Evolutionary conservation across 257 asterid genomes (phyloP).

Genomic region (Solanum rostratum): DNA sequence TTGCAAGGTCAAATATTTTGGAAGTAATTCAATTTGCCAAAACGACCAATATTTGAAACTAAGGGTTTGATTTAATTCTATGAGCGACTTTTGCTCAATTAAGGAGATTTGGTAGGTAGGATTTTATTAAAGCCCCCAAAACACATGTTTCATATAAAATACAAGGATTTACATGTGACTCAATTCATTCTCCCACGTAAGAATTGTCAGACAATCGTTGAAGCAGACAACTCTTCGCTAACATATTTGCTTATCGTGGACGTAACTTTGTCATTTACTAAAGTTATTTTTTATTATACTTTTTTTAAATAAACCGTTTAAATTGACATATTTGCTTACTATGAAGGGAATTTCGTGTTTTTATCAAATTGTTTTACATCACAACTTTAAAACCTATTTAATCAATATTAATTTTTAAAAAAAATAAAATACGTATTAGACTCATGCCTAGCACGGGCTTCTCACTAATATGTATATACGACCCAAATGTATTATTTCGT

Average conservation of each 20-base stretch:
- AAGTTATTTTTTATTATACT: too few relatives aligned
- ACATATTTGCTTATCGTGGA: too few relatives aligned
- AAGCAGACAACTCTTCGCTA: too few relatives aligned
- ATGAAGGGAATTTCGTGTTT: background rate
- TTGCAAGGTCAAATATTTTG: background rate
- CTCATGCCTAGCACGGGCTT: background rate
- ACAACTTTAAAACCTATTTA: background rate
- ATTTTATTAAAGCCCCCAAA: background rate
- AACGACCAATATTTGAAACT: background rate
- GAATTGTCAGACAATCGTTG: background rate
- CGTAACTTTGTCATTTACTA: too few relatives aligned
- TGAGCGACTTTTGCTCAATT: background rate
- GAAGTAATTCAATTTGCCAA: background rate
- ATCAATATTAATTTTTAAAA: background rate
- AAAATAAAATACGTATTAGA: background rate
- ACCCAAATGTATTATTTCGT: background rate
- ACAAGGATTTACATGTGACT: background rate
- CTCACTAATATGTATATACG: too few relatives aligned
- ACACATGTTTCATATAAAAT: background rate
- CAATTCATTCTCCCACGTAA: background rate
- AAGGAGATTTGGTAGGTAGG: slow-evolving; percentile 9
- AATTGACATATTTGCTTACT: too few relatives aligned
- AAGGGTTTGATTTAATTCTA: background rate
- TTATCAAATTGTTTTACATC: background rate
- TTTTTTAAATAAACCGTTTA: too few relatives aligned